phyloP scores from a whole-genome alignment of 108 stramenopile genomes.

The Discostella stelligeroides region DNA sequence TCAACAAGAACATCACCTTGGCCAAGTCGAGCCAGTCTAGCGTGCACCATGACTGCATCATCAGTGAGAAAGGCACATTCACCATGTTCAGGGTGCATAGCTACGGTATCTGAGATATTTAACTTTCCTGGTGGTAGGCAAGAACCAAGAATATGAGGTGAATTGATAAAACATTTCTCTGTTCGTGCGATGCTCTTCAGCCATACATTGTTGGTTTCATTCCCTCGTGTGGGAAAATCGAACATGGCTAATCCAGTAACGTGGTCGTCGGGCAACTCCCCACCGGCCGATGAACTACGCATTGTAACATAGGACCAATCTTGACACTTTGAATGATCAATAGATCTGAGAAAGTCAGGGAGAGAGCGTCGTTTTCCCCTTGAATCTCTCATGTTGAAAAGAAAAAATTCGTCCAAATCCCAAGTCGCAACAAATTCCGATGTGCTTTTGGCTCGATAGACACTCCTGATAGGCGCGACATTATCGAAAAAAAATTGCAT shows the following conservation, averaged over 20 bases:
- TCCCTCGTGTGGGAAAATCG: background rate
- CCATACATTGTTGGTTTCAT: background rate
- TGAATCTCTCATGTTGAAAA: background rate
- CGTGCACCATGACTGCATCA: background rate
- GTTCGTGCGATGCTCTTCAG: background rate
- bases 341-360: background rate
- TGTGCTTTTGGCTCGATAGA: no score
- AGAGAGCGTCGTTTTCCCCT: background rate
- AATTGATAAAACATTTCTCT: background rate
- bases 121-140: background rate
- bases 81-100: background rate
- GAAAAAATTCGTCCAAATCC: conserved; percentile 40
- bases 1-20: background rate
- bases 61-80: background rate
- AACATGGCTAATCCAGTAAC: background rate
- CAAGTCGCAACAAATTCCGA: conserved; percentile 34
- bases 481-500: no score
- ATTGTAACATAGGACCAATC: conserved; percentile 2
- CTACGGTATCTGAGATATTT: background rate
- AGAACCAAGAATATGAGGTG: background rate
- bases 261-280: background rate
- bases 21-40: background rate
- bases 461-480: no score
- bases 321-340: background rate
- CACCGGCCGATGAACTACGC: background rate